Percentiles rank a stretch among this genome's conserved stretches.
Evolutionary conservation across 2,329 filamentous ascomycete genomes (phyloP).

Genomic region (Nemania sp.): DNA sequence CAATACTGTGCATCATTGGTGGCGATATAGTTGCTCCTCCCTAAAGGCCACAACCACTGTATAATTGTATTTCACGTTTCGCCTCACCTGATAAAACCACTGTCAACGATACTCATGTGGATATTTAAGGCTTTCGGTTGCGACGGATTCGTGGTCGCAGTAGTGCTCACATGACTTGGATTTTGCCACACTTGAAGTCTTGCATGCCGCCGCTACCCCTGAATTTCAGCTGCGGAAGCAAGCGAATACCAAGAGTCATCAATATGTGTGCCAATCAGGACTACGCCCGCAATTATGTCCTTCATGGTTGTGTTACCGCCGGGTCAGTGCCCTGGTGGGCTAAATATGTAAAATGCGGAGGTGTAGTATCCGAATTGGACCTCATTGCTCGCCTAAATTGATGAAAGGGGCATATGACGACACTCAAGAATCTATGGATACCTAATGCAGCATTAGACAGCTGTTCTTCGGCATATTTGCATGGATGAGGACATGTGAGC

Average conservation of each 20-base stretch:
- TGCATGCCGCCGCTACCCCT: slow-evolving; percentile 4
- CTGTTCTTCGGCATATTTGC: slow-evolving; percentile 31
- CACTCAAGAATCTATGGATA: slow-evolving; percentile 22
- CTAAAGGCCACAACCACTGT: no score
- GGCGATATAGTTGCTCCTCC: no score
- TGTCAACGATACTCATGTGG: neutral
- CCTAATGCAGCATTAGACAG: slow-evolving; percentile 6
- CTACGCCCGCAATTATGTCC: neutral
- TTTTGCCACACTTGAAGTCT: slow-evolving; percentile 16
- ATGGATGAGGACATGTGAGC: neutral
- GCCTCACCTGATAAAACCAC: no score
- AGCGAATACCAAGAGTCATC: neutral
- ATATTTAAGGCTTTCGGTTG: slow-evolving; percentile 3
- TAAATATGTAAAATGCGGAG: slow-evolving; percentile 31
- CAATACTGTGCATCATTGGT: no score
- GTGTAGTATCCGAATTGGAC: slow-evolving; percentile 26
- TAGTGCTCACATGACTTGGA: neutral
- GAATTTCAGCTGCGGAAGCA: neutral
- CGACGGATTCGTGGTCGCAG: slow-evolving; percentile 2
- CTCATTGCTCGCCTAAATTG: slow-evolving; percentile 30
- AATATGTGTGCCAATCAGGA: slow-evolving; percentile 14
- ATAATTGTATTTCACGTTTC: no score
- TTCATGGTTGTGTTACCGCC: slow-evolving; percentile 19
- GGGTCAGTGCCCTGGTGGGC: slow-evolving; percentile 22
- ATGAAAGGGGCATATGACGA: slow-evolving; percentile 23